phyloP scores from a whole-genome alignment of 768 basidiomycete species.

The Amanita rubescens region DNA sequence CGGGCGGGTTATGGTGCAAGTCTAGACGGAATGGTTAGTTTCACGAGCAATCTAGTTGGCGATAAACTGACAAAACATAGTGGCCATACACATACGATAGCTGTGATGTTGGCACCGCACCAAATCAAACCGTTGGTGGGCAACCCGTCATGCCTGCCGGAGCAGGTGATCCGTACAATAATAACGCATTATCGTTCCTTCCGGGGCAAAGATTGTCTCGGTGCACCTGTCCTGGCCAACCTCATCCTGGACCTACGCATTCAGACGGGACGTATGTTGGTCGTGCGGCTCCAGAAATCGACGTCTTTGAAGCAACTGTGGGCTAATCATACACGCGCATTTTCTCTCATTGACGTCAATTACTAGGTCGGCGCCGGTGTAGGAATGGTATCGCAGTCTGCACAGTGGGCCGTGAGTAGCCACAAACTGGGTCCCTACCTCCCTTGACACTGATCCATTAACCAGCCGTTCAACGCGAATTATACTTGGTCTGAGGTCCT shows the following conservation, averaged over 20 bases:
- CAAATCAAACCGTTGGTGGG: conserved; percentile 75
- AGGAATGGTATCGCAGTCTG: conserved; percentile 74
- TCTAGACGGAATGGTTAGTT: conserved; percentile 65
- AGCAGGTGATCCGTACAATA: conserved; percentile 49
- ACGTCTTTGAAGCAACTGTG: conserved; percentile 82
- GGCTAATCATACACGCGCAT: neutral
- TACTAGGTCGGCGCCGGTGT: conserved; percentile 24
- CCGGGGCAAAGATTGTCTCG: conserved; percentile 82
- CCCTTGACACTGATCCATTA: neutral
- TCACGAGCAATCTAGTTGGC: neutral
- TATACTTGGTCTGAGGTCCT: conserved; percentile 59
- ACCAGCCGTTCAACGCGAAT: conserved; percentile 66
- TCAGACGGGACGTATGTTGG: conserved; percentile 75
- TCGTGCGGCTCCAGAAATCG: conserved; percentile 83
- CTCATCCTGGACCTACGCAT: conserved; percentile 82
- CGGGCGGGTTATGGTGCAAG: conserved; percentile 85
- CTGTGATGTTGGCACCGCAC: conserved; percentile 89
- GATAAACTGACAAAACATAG: conserved; percentile 22
- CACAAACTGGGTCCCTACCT: neutral
- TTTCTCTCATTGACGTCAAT: neutral
- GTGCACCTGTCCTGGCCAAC: conserved; percentile 82
- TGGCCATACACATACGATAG: conserved; percentile 81
- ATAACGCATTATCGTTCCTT: conserved; percentile 65
- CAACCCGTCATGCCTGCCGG: conserved; percentile 51
- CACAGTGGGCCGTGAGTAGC: conserved; percentile 65